Base-by-base conservation (phyloP, 129 eudicot species). In the Rutidosis leptorrhynchoides region DNA sequence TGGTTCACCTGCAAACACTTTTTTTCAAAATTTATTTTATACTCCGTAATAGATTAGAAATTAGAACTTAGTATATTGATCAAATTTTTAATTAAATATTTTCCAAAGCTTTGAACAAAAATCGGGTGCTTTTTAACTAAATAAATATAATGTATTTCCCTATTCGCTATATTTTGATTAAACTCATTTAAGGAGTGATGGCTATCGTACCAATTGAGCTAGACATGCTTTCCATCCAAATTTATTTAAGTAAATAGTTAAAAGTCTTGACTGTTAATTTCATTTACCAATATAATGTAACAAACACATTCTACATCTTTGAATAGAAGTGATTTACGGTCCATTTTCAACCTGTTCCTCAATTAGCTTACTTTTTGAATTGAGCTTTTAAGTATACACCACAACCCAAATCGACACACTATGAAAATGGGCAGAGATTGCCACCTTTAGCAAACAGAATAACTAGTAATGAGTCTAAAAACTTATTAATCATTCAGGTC, bases 401-500 rank as follows among this genome's bases (percentile, higher is more conserved):
- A 40, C 16, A 62, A 63, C 2, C 52, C 53, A 6, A 40, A 49
- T 49, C 26, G n/a, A 65, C n/a, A 20, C 59, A 28, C 5, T 65
- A 19, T 48, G 45, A 24, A 29, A 49, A 65, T 65, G 33, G 20
- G 49, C 33, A 22, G 25, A 30, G 45, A 21, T 29, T 5, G 6
- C 32, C 66, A 59, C 49, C 20, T 42, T 16, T 58, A 27, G n/a
- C 21, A 29, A 63, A 25, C 22, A 30, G 33, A 71, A 72, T n/a
- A 35, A 17, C 15, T 48, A 22, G 15, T 32, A 0, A 32, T 29
- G 25, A 52, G 20, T 30, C 52, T 56, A 35, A 65, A 9, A 23
- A 24, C 19, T 27, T 10, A 35, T 71, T 59, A 22, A 17, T n/a
- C 28, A 25, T 27, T 56, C 76, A 87, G 95, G 95, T 90, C 21